A percentile compares a stretch with the other conserved stretches of the same genome.
phyloP scores from a whole-genome alignment of 768 basidiomycete species.

The Pleurotus tuoliensis region DNA sequence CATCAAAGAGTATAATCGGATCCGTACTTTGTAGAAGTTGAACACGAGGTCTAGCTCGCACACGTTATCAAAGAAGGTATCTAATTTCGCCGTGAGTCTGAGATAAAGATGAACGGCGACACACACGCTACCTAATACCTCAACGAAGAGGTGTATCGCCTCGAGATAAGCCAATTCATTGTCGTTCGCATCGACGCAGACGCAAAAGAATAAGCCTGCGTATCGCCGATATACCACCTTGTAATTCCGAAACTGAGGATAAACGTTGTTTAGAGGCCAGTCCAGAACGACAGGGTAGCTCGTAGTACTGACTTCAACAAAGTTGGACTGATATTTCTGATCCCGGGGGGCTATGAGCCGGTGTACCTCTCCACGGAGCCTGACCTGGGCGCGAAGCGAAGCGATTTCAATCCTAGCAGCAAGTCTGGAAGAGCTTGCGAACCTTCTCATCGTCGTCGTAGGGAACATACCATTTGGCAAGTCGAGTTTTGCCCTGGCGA shows the following conservation, averaged over 20 bases:
- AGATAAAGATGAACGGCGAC: not conserved
- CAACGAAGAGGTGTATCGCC: conserved; percentile 97
- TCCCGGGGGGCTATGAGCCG: conserved; percentile 93
- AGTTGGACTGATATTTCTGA: conserved; percentile 99
- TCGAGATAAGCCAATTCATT: conserved; percentile 97
- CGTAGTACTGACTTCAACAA: conserved; percentile 79
- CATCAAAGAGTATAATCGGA: not conserved
- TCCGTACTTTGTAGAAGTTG: conserved; percentile 93
- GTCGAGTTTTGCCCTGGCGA: conserved; percentile 94
- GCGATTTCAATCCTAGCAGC: not conserved
- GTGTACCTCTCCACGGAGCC: conserved; percentile 94
- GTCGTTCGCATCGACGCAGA: conserved; percentile 97
- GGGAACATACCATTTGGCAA: conserved; percentile 99
- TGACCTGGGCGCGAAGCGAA: conserved; percentile 49
- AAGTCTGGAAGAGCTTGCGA: conserved; percentile 1
- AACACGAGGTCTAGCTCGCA: conserved; percentile 98
- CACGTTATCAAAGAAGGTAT: conserved; percentile 98
- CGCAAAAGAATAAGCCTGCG: conserved; percentile 95
- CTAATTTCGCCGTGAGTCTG: conserved; percentile 34
- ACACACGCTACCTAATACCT: conserved; percentile 76
- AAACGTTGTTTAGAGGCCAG: not conserved
- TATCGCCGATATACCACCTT: conserved; percentile 97
- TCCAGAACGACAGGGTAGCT: conserved; percentile 1
- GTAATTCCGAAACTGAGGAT: conserved; percentile 86
- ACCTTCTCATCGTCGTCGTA: conserved; percentile 99